Conservation (phyloP, 129 eudicot species). For the Flaveria brownii region DNA sequence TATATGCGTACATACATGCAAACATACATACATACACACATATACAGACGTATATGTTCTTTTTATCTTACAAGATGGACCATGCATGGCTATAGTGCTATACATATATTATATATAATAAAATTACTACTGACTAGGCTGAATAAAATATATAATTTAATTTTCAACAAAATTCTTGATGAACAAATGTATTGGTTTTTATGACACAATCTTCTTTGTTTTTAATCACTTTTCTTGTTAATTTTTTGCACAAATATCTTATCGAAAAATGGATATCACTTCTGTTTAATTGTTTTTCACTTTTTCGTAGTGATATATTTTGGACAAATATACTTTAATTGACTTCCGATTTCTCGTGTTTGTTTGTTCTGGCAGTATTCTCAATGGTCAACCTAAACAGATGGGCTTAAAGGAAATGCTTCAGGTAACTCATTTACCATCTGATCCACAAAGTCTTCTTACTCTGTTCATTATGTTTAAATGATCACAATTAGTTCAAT, state of each 20-base stretch:
- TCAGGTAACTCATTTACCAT: conserved; percentile 49
- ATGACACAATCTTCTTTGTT: background rate
- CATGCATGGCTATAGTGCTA: background rate
- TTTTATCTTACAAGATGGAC: background rate
- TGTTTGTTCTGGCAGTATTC: conserved; percentile 54
- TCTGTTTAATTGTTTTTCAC: background rate
- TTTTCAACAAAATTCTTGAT: conserved; percentile 21
- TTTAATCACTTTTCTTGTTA: background rate
- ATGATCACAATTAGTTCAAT: background rate
- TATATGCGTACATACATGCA: background rate
- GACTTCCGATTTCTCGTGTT: conserved; percentile 19
- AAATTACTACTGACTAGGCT: background rate
- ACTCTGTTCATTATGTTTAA: background rate
- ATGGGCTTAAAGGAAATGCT: conserved; percentile 95
- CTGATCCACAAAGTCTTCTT: conserved; percentile 10
- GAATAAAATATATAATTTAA: background rate
- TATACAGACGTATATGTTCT: background rate
- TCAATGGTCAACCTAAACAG: conserved; percentile 86
- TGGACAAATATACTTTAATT: conserved; percentile 1
- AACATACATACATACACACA: background rate
- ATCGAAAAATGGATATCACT: background rate
- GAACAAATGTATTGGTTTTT: background rate
- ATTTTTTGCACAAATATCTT: background rate
- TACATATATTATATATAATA: background rate
- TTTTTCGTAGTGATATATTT: background rate